Conservation (phyloP, 495 filamentous ascomycete species). For the Staphylotrichum tortipilum region DNA sequence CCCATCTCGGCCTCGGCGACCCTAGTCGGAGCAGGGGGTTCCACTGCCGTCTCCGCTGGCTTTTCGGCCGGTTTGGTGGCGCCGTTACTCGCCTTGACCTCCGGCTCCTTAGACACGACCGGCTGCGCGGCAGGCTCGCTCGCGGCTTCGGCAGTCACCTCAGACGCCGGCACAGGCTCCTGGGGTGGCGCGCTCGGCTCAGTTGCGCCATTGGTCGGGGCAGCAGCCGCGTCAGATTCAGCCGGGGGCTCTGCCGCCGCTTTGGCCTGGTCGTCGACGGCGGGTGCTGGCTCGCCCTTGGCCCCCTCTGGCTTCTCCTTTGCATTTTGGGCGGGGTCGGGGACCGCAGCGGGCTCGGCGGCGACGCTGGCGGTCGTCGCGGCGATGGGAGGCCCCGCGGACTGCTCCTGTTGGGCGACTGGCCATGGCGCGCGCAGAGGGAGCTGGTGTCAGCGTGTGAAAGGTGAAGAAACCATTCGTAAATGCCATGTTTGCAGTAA, state of each 20-base stretch:
- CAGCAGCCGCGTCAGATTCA: not conserved
- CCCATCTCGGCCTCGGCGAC: too few relatives aligned
- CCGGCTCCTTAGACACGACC: not conserved
- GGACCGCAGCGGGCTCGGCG: constrained; percentile 5
- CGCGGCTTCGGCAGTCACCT: not conserved
- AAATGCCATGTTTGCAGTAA: too few relatives aligned
- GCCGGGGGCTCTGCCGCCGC: not conserved
- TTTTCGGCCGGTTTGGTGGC: constrained; percentile 7
- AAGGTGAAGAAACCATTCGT: too few relatives aligned
- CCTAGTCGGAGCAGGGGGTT: too few relatives aligned
- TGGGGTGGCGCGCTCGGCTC: not conserved
- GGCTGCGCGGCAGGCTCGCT: not conserved
- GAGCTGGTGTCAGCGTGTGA: constrained; percentile 11
- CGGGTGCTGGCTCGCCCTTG: not conserved
- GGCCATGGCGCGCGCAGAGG: not conserved
- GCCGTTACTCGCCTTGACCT: constrained; percentile 4
- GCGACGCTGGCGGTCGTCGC: constrained; percentile 5
- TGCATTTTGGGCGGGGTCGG: constrained; percentile 3
- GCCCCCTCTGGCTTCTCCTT: not conserved
- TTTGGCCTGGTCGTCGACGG: not conserved
- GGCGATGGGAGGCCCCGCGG: not conserved
- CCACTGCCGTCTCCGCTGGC: not conserved
- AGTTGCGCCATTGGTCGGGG: not conserved
- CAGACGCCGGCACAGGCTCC: not conserved
- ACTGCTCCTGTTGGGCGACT: constrained; percentile 16